phyloP scores from a whole-genome alignment of 306 rosid genomes.

The Fagus sylvatica region DNA sequence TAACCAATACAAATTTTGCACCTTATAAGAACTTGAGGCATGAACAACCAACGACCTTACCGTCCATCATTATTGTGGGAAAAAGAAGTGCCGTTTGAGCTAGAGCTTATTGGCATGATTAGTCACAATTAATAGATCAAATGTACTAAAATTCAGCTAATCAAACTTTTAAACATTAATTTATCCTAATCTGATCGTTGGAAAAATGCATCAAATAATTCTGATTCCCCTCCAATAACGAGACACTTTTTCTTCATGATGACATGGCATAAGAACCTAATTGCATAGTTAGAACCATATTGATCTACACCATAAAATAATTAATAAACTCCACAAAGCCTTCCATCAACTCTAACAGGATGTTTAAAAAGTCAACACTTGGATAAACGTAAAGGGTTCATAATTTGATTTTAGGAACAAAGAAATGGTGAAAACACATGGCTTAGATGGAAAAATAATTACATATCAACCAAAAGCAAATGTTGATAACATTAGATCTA shows the following conservation, averaged over 20 bases:
- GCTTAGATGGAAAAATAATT: neutral
- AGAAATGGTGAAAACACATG: neutral
- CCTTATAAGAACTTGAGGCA: neutral
- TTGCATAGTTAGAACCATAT: neutral
- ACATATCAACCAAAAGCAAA: neutral
- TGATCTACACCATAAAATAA: neutral
- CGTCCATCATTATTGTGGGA: too few relatives aligned
- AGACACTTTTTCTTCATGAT: neutral
- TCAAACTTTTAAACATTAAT: neutral
- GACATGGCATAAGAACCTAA: neutral
- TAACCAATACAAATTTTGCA: neutral
- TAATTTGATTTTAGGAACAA: neutral
- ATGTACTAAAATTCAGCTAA: neutral
- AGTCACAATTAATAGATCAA: too few relatives aligned
- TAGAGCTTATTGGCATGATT: too few relatives aligned
- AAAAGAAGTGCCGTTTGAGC: too few relatives aligned
- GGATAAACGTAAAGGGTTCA: neutral
- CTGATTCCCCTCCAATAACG: neutral
- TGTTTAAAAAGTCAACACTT: neutral
- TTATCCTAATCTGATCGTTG: neutral
- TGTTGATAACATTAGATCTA: neutral
- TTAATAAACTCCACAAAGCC: neutral
- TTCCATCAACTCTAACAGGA: neutral
- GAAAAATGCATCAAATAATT: neutral
- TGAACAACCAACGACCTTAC: too few relatives aligned